Percentiles rank a stretch among this genome's conserved stretches.
These are phyloP conservation scores for Wickerhamomyces alni DNA, from an alignment of 805 yeast genomes.

Conservation along the genomic window DNA sequence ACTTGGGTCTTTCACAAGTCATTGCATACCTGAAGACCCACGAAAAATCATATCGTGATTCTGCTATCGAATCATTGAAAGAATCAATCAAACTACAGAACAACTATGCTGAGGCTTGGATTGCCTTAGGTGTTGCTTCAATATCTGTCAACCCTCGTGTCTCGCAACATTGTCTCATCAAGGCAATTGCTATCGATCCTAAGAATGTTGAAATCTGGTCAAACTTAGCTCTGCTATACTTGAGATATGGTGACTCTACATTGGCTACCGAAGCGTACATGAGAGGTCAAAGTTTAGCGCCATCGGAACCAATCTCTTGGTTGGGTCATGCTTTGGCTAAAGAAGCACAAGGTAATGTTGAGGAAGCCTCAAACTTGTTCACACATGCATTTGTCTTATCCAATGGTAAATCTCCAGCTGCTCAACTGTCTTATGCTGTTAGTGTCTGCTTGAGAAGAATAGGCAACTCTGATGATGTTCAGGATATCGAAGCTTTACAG, in stretches of 20 bases:
- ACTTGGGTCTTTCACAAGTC: conserved; percentile 63
- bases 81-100: conserved; percentile 68
- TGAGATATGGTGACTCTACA: conserved; percentile 59
- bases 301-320: conserved; percentile 76
- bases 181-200: conserved; percentile 66
- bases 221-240: conserved; percentile 72
- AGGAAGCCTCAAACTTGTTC: conserved; percentile 50
- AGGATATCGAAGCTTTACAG: conserved; percentile 54
- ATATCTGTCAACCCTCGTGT: conserved; percentile 58
- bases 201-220: conserved; percentile 71
- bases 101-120: conserved; percentile 71
- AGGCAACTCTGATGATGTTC: conserved; percentile 38
- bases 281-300: conserved; percentile 76
- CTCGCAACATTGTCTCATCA: conserved; percentile 89
- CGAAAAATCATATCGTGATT: conserved; percentile 31
- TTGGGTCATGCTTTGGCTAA: conserved; percentile 71
- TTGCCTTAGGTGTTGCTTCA: conserved; percentile 73
- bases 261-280: conserved; percentile 69
- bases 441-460: conserved; percentile 44
- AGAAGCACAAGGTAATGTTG: conserved; percentile 42
- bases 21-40: conserved; percentile 34
- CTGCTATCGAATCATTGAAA: conserved; percentile 54
- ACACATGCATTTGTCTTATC: conserved; percentile 78
- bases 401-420: conserved; percentile 62
- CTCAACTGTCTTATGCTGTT: conserved; percentile 68